Evolutionary conservation across 2,329 filamentous ascomycete genomes (phyloP).

Genomic region (Daldinia sp.): DNA sequence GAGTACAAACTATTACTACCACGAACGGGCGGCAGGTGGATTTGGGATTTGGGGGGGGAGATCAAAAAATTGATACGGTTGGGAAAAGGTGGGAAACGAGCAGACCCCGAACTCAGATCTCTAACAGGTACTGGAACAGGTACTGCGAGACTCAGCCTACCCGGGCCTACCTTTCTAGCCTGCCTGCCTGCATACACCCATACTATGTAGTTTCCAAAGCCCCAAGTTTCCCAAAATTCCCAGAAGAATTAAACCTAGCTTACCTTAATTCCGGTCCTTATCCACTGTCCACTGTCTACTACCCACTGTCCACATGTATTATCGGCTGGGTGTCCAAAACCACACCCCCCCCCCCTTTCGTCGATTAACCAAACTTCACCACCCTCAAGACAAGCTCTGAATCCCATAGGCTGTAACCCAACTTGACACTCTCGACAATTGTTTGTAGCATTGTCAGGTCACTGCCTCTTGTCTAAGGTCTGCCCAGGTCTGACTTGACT

Average conservation of each 20-base stretch:
- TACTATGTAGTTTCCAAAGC: not conserved
- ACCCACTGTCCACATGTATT: slow-evolving; percentile 6
- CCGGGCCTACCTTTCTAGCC: not conserved
- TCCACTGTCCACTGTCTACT: too few species aligned
- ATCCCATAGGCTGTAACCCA: slow-evolving; percentile 43
- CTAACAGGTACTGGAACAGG: slow-evolving; percentile 10
- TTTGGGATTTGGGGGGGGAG: not conserved
- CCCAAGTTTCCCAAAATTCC: not conserved
- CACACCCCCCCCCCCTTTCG: slow-evolving; percentile 26
- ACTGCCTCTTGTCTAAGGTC: slow-evolving; percentile 13
- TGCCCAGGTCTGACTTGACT: slow-evolving; percentile 18
- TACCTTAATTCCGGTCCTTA: slow-evolving; percentile 25
- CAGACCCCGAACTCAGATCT: slow-evolving; percentile 37
- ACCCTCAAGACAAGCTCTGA: slow-evolving; percentile 29
- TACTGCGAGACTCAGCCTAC: slow-evolving; percentile 10
- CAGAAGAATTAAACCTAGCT: slow-evolving; percentile 1
- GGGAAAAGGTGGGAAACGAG: slow-evolving; percentile 17
- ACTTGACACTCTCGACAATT: slow-evolving; percentile 10
- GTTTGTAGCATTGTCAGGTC: not conserved
- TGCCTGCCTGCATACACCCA: not conserved
- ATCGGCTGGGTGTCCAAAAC: slow-evolving; percentile 27
- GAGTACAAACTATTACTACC: slow-evolving; percentile 16
- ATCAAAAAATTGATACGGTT: slow-evolving; percentile 30
- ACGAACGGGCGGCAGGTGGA: slow-evolving; percentile 1
- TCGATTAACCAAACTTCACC: slow-evolving; percentile 32